Evolutionary conservation across 768 basidiomycete genomes (phyloP).

Genomic region (Pholiota conissans): DNA sequence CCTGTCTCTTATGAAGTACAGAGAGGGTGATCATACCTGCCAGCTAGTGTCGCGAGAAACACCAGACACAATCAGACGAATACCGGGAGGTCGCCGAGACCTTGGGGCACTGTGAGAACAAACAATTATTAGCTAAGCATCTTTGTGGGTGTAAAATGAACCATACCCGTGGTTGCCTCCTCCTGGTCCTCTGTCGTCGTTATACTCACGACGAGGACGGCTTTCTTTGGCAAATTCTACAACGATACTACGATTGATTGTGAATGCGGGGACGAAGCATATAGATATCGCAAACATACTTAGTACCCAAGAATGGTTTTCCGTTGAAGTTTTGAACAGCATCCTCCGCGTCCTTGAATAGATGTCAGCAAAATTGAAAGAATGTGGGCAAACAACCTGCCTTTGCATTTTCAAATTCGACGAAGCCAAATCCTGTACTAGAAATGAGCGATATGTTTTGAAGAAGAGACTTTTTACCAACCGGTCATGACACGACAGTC

Average conservation of each 20-base stretch:
- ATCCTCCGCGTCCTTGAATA: conserved; percentile 86
- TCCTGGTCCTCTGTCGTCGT: conserved; percentile 46
- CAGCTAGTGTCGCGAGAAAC: conserved; percentile 95
- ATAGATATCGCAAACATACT: conserved; percentile 41
- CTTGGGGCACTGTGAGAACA: conserved; percentile 47
- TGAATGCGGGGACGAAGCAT: not conserved
- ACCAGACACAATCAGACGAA: conserved; percentile 83
- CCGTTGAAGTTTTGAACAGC: conserved; percentile 86
- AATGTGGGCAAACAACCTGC: conserved; percentile 33
- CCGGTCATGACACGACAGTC: conserved; percentile 96
- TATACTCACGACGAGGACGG: conserved; percentile 77
- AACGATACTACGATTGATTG: conserved; percentile 65
- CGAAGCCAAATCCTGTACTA: conserved; percentile 89
- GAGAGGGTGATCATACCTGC: conserved; percentile 79
- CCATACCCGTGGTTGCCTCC: conserved; percentile 51
- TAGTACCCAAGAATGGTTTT: conserved; percentile 86
- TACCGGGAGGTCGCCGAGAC: conserved; percentile 75
- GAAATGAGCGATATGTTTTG: not conserved
- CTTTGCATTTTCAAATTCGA: conserved; percentile 90
- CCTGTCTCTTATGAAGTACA: conserved; percentile 22
- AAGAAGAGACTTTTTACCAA: conserved; percentile 33
- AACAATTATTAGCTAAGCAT: conserved; percentile 13
- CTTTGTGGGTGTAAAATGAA: conserved; percentile 1
- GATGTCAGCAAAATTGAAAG: conserved; percentile 10
- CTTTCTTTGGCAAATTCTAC: conserved; percentile 97